Conservation (phyloP, 768 basidiomycete species). For the Tubosaeta sp. region DNA sequence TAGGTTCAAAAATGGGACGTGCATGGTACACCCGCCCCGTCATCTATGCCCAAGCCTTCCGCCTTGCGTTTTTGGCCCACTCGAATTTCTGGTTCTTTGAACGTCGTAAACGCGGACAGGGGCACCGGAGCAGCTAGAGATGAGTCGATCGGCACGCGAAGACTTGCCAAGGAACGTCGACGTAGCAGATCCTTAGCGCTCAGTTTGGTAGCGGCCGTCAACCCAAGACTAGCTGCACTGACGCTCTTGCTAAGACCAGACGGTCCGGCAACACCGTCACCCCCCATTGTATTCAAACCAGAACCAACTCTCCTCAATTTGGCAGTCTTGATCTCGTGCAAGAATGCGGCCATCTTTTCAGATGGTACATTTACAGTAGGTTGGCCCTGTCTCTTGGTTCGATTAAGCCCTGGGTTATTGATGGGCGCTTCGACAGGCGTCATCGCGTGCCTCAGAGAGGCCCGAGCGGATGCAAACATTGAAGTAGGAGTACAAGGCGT, state of each 20-base stretch:
- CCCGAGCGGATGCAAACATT: conserved; percentile 58
- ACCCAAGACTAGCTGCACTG: conserved; percentile 6
- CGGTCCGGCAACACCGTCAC: conserved; percentile 21
- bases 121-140: conserved; percentile 20
- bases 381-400: conserved; percentile 46
- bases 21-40: conserved; percentile 33
- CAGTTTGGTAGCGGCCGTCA: conserved; percentile 7
- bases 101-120: neutral
- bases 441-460: conserved; percentile 53
- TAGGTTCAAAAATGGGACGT: conserved; percentile 15
- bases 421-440: conserved; percentile 65
- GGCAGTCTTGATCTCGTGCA: conserved; percentile 76
- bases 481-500: conserved; percentile 25
- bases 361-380: conserved; percentile 70
- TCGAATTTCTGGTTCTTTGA: conserved; percentile 8
- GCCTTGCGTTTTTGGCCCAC: conserved; percentile 31
- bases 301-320: conserved; percentile 55
- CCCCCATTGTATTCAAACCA: conserved; percentile 15
- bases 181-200: conserved; percentile 19
- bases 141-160: conserved; percentile 24
- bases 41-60: conserved; percentile 20
- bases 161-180: conserved; percentile 24
- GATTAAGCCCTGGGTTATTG: conserved; percentile 38
- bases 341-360: conserved; percentile 81
- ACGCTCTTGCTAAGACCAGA: conserved; percentile 31